Base-by-base conservation (phyloP, 2,329 filamentous ascomycete genomes). In the Amylocarpus encephaloides region DNA sequence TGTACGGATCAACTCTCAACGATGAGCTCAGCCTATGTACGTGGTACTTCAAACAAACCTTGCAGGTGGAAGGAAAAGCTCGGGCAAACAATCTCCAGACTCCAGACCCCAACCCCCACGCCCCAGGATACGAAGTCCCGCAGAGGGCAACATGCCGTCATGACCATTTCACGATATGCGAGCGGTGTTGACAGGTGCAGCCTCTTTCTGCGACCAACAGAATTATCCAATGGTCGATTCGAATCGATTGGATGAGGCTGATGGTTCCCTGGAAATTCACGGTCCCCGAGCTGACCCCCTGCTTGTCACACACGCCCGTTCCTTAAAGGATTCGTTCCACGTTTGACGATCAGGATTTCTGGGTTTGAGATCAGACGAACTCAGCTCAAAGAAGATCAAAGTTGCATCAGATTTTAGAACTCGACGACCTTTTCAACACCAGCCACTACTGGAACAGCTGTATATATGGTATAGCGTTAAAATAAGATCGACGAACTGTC, bases 271-370 rank as follows among this genome's bases (percentile, higher is more conserved):
- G 47, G 38, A 13, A 36, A 29, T 10, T 15, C 11, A 29, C 9
- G 15, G 22, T 10, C 34, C 34, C 19, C 15, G n/a, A 10, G 11
- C 13, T 13, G n/a, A 15, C 15, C 33, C 22, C 18, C 33, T 32
- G 18, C 18, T 32, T 13, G 30, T 39, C 26, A 18, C 22, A 34
- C 34, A 29, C 38, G n/a, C 11, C 29, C 48, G 30, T 30, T 46
- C 11, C 42, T 29, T 30, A 42, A 42, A 46, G 48, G 48, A 50
- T 50, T 50, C 32, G 48, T 50, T 50, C 33, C 48, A 50, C 33
- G 41, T 41, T 36, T 13, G 48, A 42, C 43, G 48, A 50, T 50
- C 48, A 46, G 19, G 48, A 46, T 46, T 34, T 46, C 10, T n/a
- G 13, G 43, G 48, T 50, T 50, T 50, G 48, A 50, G 43, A 43